Evolutionary conservation across 345 rosid genomes (phyloP).

Genomic region (Streptanthus diversifolius): DNA sequence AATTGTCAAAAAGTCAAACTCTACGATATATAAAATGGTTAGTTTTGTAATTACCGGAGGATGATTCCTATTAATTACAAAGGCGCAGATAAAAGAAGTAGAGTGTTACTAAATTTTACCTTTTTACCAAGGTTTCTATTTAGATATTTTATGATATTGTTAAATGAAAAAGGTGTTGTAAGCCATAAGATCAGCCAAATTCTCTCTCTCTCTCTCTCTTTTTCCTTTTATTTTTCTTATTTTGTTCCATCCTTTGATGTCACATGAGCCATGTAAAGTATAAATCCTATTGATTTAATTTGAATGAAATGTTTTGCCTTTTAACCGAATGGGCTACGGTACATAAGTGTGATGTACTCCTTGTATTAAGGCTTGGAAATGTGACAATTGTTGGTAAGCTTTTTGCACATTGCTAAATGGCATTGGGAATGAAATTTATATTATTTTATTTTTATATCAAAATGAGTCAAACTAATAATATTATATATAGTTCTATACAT

Average conservation of each 20-base stretch:
- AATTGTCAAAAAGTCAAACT: neutral
- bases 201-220: neutral
- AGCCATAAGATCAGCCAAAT: neutral
- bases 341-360: constrained; percentile 30
- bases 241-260: no score
- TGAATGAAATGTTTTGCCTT: neutral
- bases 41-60: neutral
- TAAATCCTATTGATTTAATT: neutral
- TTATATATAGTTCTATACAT: neutral
- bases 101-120: neutral
- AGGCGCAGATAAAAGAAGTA: neutral
- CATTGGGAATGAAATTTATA: constrained; percentile 35
- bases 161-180: neutral
- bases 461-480: constrained; percentile 4
- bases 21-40: neutral
- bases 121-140: constrained; percentile 7
- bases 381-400: constrained; percentile 22
- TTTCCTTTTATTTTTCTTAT: no score
- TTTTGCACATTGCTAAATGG: constrained; percentile 27
- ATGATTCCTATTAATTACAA: neutral
- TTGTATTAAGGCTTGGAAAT: constrained; percentile 33
- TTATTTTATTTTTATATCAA: neutral
- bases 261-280: constrained; percentile 1
- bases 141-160: neutral
- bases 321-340: constrained; percentile 15